Percentiles rank a stretch among this genome's conserved stretches.
Evolutionary conservation across 805 yeast genomes (phyloP).

Genomic region (Candida xiaguanensis): DNA sequence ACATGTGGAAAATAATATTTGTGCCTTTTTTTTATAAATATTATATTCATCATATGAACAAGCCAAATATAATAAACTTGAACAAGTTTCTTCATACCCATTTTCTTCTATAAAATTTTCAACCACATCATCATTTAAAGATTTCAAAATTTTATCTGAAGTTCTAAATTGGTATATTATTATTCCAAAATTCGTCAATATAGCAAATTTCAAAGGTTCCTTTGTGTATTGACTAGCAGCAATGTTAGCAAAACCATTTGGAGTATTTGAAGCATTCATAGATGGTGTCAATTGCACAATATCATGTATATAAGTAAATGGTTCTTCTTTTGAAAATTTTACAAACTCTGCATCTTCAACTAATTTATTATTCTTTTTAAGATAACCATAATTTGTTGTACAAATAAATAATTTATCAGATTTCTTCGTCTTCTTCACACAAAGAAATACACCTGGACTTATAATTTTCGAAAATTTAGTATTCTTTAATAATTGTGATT

Average conservation of each 20-base stretch:
- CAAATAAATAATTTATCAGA: constrained; percentile 61
- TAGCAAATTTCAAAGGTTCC: constrained; percentile 68
- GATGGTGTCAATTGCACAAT: constrained; percentile 67
- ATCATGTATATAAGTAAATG: constrained; percentile 53
- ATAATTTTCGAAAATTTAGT: constrained; percentile 58
- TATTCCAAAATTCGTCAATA: constrained; percentile 76
- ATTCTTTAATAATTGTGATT: constrained; percentile 57
- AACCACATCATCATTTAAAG: constrained; percentile 62
- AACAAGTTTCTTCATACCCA: constrained; percentile 87
- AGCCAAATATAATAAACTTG: constrained; percentile 80
- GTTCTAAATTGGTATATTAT: constrained; percentile 73
- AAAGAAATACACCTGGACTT: constrained; percentile 84
- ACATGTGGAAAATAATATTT: constrained; percentile 48
- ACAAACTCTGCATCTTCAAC: constrained; percentile 80
- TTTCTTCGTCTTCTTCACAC: constrained; percentile 48
- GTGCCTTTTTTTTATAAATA: constrained; percentile 43
- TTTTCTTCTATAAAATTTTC: constrained; percentile 70
- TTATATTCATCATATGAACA: constrained; percentile 59
- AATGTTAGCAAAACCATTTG: constrained; percentile 80
- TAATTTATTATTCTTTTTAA: constrained; percentile 67
- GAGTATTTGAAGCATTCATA: constrained; percentile 68
- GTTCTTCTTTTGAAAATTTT: constrained; percentile 18
- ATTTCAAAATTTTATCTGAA: constrained; percentile 73
- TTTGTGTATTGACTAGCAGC: constrained; percentile 81
- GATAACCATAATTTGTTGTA: constrained; percentile 80